phyloP scores from a whole-genome alignment of 208 protist genomes.

The Tritrichomonas musculus region DNA sequence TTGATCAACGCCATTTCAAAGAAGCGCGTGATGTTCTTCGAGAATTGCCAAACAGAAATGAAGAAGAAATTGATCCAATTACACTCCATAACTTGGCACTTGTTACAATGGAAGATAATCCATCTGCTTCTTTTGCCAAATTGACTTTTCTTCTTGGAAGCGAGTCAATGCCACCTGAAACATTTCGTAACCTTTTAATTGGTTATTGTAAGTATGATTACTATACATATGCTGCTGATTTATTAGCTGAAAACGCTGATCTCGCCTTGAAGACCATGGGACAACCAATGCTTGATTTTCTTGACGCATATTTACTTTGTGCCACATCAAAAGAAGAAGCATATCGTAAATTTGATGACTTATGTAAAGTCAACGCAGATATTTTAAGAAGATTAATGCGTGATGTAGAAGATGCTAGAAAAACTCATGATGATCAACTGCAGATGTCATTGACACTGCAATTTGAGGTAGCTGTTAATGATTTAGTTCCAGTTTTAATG shows the following conservation, averaged over 20 bases:
- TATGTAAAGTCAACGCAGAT: neutral
- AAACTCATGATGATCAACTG: neutral
- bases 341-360: conserved; percentile 18
- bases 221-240: conserved; percentile 83
- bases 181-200: conserved; percentile 86
- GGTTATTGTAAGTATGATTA: conserved; percentile 89
- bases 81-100: conserved; percentile 89
- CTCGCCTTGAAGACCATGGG: neutral
- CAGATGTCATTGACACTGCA: neutral
- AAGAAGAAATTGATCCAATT: conserved; percentile 78
- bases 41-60: neutral
- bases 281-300: neutral
- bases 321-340: conserved; percentile 25
- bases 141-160: conserved; percentile 82
- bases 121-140: conserved; percentile 79
- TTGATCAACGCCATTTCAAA: neutral
- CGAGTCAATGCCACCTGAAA: conserved; percentile 84
- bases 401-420: neutral
- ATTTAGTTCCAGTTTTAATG: conserved; percentile 84
- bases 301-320: neutral
- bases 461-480: conserved; percentile 66
- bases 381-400: neutral
- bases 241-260: conserved; percentile 76
- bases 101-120: conserved; percentile 85
- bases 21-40: neutral